A percentile compares a stretch with the other conserved stretches of the same genome.
phyloP scores from a whole-genome alignment of 768 basidiomycete genomes.

The Tylopilus plumbeoviolaceoides region DNA sequence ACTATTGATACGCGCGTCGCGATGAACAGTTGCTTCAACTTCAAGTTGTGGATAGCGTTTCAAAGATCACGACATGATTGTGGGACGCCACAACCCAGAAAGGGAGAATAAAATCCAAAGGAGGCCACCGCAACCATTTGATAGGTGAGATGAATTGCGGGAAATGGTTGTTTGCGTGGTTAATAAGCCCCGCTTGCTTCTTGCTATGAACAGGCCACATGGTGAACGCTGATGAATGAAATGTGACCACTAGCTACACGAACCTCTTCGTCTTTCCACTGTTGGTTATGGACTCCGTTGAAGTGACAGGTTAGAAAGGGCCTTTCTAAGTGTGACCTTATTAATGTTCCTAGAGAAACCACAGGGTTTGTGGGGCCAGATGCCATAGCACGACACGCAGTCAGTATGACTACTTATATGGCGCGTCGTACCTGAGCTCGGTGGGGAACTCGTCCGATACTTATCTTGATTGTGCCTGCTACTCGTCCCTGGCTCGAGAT shows the following conservation, averaged over 20 bases:
- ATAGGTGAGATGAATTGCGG: slow-evolving; percentile 10
- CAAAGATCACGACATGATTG: background rate
- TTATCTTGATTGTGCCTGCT: slow-evolving; percentile 14
- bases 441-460: background rate
- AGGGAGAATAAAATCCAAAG: slow-evolving; percentile 12
- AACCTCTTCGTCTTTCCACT: background rate
- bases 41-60: slow-evolving; percentile 1
- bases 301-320: background rate
- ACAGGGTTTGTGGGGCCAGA: background rate
- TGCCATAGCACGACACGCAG: background rate
- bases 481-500: slow-evolving; percentile 5
- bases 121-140: slow-evolving; percentile 6
- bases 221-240: background rate
- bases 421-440: slow-evolving; percentile 9
- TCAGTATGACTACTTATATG: slow-evolving; percentile 7
- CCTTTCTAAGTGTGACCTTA: background rate
- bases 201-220: slow-evolving; percentile 4
- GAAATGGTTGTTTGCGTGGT: slow-evolving; percentile 13
- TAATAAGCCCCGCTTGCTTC: slow-evolving; percentile 6
- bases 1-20: slow-evolving; percentile 5
- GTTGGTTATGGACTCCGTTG: background rate
- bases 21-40: slow-evolving; percentile 5
- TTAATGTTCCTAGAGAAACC: background rate
- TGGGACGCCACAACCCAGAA: slow-evolving; percentile 10
- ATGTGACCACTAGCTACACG: slow-evolving; percentile 2